Base-by-base conservation (phyloP, 2,329 filamentous ascomycete species). In the Talaromyces piceae region DNA sequence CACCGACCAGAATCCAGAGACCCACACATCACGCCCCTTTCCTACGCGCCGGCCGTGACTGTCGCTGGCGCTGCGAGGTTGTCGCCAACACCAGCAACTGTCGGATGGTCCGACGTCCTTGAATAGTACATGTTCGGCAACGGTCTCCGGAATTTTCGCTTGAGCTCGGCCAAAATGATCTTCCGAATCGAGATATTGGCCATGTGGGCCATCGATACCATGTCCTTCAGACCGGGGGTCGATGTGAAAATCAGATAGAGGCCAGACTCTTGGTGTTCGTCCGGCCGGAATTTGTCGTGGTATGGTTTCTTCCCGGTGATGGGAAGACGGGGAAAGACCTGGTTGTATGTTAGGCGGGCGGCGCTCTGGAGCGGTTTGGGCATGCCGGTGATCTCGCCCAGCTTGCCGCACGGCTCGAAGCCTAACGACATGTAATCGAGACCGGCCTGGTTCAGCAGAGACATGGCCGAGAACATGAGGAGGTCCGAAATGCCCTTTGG, bases 221-320 rank as follows among this genome's bases (percentile, higher is more conserved):
- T 57, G 31, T 67, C 59, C 16, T 63, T 56, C 2, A 61, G 56
- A 4, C 64, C 59, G 0, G 67, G 66, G 4, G 65, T 41, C 2
- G 59, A 54, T 4, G 68, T 67, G 45, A 71, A 72, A 8, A 72
- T 58, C 31, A 72, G 45, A 49, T 67, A 67, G 5, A 73, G 54
- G 0, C 58, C 59, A 0, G 64, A 61, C 8, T 66, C 65, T 31
- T 67, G 61, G 0, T 31, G 39, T 2, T 59, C 48, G 41, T 72
- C 69, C 0, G 70, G 68, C 1, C 59, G 59, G 50, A 69, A 71
- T 45, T 70, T 71, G 47, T 72, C 69, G 53, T 68, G 61, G 45
- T 70, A 71, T 0, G 61, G 64, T 52, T 69, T 70, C 57, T 72
- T 72, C 0, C 70, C 70, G 1, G 55, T 56, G 2, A 72, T 61